Percentiles rank a stretch among this genome's conserved stretches.
These are phyloP conservation scores for Trichoderma orchidacearum DNA, from an alignment of 495 filamentous ascomycete species.

Conservation along the genomic window DNA sequence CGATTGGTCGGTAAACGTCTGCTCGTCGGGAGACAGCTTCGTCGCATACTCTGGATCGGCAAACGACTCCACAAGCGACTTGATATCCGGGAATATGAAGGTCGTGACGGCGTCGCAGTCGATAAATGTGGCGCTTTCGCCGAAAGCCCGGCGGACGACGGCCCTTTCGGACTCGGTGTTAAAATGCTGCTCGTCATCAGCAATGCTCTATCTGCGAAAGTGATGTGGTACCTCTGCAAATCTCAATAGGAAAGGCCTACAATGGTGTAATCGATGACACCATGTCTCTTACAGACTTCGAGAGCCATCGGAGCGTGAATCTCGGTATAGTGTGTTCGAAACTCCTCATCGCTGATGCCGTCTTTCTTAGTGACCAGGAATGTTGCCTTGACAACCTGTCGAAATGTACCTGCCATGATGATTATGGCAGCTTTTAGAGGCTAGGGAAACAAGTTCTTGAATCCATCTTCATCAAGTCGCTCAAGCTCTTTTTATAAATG, in stretches of 20 bases:
- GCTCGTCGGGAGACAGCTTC: background rate
- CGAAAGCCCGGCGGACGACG: background rate
- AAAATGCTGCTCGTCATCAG: background rate
- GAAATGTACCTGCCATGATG: background rate
- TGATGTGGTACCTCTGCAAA: too few relatives aligned
- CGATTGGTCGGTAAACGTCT: background rate
- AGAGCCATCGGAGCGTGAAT: background rate
- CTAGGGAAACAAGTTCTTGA: background rate
- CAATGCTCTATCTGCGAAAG: background rate
- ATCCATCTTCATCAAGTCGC: too few relatives aligned
- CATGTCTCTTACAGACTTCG: background rate
- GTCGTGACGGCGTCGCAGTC: background rate
- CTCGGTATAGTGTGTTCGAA: background rate
- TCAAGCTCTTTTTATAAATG: background rate
- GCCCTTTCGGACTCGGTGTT: background rate
- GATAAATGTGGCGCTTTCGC: background rate
- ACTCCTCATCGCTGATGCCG: background rate
- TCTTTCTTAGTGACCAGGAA: background rate
- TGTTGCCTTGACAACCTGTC: background rate
- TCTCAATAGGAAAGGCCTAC: background rate
- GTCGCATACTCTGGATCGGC: background rate
- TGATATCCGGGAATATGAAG: background rate
- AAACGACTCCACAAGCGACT: background rate
- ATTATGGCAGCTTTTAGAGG: background rate
- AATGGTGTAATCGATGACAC: background rate